Percentiles rank a stretch among this genome's conserved stretches.
phyloP scores from a whole-genome alignment of 768 basidiomycete species.

The Podaxis sp. region DNA sequence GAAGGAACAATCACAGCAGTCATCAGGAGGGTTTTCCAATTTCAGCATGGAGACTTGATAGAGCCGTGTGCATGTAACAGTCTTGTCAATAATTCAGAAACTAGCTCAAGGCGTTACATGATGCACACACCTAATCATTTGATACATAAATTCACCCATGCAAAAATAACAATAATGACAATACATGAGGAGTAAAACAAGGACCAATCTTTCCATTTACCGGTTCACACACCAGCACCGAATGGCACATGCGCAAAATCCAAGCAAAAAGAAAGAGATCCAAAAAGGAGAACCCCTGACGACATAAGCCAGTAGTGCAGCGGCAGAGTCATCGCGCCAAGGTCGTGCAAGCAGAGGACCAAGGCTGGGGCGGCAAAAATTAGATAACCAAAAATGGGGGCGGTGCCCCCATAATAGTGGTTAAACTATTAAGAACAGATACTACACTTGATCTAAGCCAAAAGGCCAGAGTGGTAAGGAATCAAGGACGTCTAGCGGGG shows the following conservation, averaged over 20 bases:
- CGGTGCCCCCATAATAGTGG: slow-evolving; percentile 59
- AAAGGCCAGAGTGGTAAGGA: slow-evolving; percentile 73
- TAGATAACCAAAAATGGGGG: slow-evolving; percentile 55
- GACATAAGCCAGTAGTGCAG: slow-evolving; percentile 54
- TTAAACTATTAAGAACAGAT: slow-evolving; percentile 76
- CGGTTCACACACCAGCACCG: neutral
- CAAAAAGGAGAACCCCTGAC: slow-evolving; percentile 40
- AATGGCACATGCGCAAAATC: neutral
- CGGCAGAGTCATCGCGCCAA: slow-evolving; percentile 47
- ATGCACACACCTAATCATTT: too few relatives aligned
- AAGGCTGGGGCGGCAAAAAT: slow-evolving; percentile 49
- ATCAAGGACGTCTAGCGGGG: neutral
- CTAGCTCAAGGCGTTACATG: too few relatives aligned
- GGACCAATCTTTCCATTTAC: neutral
- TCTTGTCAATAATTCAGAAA: neutral
- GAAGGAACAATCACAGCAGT: neutral
- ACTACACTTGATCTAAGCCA: slow-evolving; percentile 89
- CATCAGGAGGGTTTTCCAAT: slow-evolving; percentile 55
- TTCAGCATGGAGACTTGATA: slow-evolving; percentile 48
- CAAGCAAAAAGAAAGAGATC: too few relatives aligned
- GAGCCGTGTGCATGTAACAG: slow-evolving; percentile 24
- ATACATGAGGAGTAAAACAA: too few relatives aligned
- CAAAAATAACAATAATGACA: too few relatives aligned
- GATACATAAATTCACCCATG: too few relatives aligned
- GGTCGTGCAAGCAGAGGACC: slow-evolving; percentile 54